Evolutionary conservation across 2,329 filamentous ascomycete species (phyloP).

Genomic region (Paecilomyces variotii): DNA sequence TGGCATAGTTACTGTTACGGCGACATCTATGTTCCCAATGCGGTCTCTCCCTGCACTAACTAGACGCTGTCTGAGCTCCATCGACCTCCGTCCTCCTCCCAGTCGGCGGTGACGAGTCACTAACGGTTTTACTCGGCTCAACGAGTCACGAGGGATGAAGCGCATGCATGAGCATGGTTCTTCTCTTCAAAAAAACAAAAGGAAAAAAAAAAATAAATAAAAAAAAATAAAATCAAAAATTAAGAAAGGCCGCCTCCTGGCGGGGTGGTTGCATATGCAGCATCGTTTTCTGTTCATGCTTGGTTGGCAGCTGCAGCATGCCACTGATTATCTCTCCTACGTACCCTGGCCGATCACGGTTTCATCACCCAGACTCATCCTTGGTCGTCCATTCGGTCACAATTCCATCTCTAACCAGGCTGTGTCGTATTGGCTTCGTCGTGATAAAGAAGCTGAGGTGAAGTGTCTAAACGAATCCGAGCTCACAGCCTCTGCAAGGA

Average conservation of each 20-base stretch:
- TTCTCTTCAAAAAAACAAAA: not conserved
- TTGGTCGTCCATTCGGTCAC: not conserved
- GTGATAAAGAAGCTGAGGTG: not conserved
- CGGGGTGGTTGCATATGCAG: not conserved
- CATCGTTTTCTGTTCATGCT: not conserved
- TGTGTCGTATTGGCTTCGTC: not conserved
- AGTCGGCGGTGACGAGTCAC: not conserved
- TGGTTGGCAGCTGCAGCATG: not conserved
- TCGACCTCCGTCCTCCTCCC: not conserved
- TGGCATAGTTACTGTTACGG: not conserved
- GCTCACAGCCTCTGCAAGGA: not conserved
- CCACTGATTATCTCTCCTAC: not conserved
- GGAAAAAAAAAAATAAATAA: too few species aligned
- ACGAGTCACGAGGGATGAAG: not conserved
- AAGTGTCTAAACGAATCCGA: not conserved
- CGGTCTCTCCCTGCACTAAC: not conserved
- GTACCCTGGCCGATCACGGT: not conserved
- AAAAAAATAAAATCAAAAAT: too few species aligned
- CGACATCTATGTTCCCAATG: not conserved
- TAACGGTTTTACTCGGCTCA: not conserved
- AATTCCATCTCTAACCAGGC: not conserved
- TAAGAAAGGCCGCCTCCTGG: not conserved
- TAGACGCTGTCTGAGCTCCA: not conserved
- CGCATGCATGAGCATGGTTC: not conserved
- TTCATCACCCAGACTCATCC: not conserved